phyloP scores from a whole-genome alignment of 306 rosid species.

The Medicago lupulina region DNA sequence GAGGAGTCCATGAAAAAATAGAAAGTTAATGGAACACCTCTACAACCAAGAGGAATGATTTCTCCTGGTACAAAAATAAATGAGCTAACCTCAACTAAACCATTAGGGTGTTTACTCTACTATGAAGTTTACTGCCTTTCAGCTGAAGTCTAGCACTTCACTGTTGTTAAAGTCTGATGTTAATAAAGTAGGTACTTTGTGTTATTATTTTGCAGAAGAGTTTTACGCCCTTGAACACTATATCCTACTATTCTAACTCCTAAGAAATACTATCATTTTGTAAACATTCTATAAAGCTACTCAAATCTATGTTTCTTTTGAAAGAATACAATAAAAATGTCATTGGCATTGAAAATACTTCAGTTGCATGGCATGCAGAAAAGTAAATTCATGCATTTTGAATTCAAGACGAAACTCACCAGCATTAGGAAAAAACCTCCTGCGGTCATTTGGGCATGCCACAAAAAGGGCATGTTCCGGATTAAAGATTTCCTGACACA shows the following conservation, averaged over 20 bases:
- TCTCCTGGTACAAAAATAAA: slow-evolving; percentile 4
- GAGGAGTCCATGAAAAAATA: slow-evolving; percentile 5
- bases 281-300: no score
- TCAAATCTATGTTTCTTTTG: slow-evolving; percentile 10
- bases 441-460: slow-evolving; percentile 73
- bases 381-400: not conserved
- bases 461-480: slow-evolving; percentile 73
- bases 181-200: no score
- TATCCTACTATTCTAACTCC: slow-evolving; percentile 8
- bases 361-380: slow-evolving; percentile 12
- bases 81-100: slow-evolving; percentile 1
- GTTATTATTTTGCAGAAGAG: not conserved
- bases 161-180: no score
- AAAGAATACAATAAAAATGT: not conserved
- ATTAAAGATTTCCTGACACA: slow-evolving; percentile 76
- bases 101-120: slow-evolving; percentile 11
- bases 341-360: slow-evolving; percentile 3
- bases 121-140: no score
- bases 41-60: slow-evolving; percentile 5
- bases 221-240: slow-evolving; percentile 2
- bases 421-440: slow-evolving; percentile 86
- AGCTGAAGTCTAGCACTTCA: no score
- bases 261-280: no score
- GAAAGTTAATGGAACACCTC: not conserved
- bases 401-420: slow-evolving; percentile 53